Conservation (phyloP, 495 filamentous ascomycete genomes). For the Lasiosphaeria miniovina region DNA sequence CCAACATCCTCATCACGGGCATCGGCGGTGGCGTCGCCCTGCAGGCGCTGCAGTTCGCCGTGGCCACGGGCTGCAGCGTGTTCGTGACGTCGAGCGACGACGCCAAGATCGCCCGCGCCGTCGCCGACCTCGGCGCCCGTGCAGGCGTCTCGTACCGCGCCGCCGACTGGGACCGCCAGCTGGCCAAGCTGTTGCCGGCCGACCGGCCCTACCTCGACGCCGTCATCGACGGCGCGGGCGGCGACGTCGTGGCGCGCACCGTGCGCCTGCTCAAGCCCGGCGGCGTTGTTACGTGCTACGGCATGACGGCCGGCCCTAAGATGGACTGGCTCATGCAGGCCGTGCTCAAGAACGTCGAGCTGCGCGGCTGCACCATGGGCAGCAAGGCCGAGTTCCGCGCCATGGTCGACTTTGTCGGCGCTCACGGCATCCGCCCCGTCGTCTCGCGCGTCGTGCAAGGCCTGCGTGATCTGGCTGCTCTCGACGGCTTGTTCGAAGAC, state of each 20-base stretch:
- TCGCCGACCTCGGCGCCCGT: slow-evolving; percentile 58
- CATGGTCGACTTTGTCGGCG: slow-evolving; percentile 70
- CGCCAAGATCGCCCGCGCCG: slow-evolving; percentile 63
- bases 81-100: slow-evolving; percentile 65
- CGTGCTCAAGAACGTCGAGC: slow-evolving; percentile 72
- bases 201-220: slow-evolving; percentile 62
- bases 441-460: slow-evolving; percentile 60
- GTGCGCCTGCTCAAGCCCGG: slow-evolving; percentile 58
- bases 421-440: slow-evolving; percentile 62
- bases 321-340: slow-evolving; percentile 70
- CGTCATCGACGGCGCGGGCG: slow-evolving; percentile 75
- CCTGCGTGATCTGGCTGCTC: slow-evolving; percentile 60
- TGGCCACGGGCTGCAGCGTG: slow-evolving; percentile 60
- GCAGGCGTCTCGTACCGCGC: slow-evolving; percentile 69
- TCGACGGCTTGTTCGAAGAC: slow-evolving; percentile 70
- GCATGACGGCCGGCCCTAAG: slow-evolving; percentile 73
- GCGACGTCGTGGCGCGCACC: slow-evolving; percentile 61
- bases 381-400: slow-evolving; percentile 70
- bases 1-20: slow-evolving; percentile 70
- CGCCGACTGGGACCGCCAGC: slow-evolving; percentile 65
- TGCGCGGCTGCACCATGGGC: slow-evolving; percentile 72
- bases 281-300: slow-evolving; percentile 67
- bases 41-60: slow-evolving; percentile 66
- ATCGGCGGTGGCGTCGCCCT: slow-evolving; percentile 81
- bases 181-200: slow-evolving; percentile 53